These are phyloP conservation scores for Sicyos baderoa DNA, from an alignment of 306 rosid species.

Conservation along the genomic window DNA sequence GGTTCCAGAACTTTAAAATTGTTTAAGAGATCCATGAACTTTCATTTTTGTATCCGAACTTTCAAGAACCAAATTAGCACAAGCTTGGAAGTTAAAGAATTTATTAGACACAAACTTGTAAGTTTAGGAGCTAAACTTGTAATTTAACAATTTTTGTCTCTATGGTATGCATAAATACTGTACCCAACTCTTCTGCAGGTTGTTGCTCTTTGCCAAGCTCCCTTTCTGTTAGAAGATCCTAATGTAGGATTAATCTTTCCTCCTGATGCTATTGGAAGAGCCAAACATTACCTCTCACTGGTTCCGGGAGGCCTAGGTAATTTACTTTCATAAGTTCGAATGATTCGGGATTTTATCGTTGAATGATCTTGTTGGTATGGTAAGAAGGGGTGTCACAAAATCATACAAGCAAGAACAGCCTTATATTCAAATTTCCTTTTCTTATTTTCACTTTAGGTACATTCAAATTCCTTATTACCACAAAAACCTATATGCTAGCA, in stretches of 20 bases:
- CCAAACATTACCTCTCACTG: constrained; percentile 70
- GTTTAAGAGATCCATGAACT: no score
- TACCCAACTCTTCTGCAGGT: constrained; percentile 38
- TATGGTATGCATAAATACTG: no score
- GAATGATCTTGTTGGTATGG: neutral
- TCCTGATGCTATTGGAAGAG: constrained; percentile 92
- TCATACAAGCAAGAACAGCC: neutral
- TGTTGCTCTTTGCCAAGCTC: constrained; percentile 98
- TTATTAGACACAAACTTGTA: no score
- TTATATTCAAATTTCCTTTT: neutral
- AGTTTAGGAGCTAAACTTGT: no score
- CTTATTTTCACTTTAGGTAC: neutral
- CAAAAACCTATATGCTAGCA: no score
- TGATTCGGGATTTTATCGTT: neutral
- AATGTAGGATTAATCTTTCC: constrained; percentile 60
- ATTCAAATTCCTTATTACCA: neutral
- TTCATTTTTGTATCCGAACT: neutral
- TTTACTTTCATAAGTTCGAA: neutral
- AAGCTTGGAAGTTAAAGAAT: no score
- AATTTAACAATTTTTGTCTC: no score
- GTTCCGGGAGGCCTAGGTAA: constrained; percentile 89
- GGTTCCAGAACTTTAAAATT: no score
- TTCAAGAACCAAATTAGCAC: no score
- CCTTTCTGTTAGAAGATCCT: constrained; percentile 88
- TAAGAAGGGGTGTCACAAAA: neutral